Conservation (phyloP, 768 basidiomycete species). For the Naganishia randhawae region DNA sequence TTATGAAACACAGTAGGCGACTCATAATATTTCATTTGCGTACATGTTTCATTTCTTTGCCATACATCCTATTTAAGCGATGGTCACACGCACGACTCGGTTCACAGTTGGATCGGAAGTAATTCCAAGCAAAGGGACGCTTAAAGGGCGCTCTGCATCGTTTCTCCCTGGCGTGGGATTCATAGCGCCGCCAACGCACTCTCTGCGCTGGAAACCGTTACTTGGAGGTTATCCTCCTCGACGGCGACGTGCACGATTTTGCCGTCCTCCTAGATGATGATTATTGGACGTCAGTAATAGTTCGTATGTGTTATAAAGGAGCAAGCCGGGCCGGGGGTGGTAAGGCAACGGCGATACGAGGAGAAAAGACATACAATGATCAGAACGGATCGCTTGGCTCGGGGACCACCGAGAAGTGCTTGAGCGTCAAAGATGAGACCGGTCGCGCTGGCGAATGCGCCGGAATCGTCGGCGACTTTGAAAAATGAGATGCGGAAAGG, state of each 20-base stretch:
- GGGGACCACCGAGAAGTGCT: conserved; percentile 62
- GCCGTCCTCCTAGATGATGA: conserved; percentile 69
- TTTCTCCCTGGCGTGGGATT: conserved; percentile 12
- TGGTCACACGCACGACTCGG: too few relatives aligned
- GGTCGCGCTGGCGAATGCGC: conserved; percentile 57
- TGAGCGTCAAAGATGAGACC: conserved; percentile 66
- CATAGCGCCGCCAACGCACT: conserved; percentile 52
- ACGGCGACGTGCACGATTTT: conserved; percentile 65
- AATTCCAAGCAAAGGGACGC: background rate
- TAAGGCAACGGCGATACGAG: too few relatives aligned
- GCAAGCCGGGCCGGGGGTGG: background rate
- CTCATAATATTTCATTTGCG: too few relatives aligned
- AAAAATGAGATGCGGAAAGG: background rate
- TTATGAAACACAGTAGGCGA: too few relatives aligned
- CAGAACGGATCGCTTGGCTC: conserved; percentile 58
- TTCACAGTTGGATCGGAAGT: too few relatives aligned
- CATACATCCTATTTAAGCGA: too few relatives aligned
- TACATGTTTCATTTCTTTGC: too few relatives aligned
- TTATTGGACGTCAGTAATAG: conserved; percentile 51
- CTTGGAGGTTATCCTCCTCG: conserved; percentile 51
- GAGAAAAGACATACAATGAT: conserved; percentile 38
- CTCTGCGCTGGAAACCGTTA: conserved; percentile 60
- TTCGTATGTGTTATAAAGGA: background rate
- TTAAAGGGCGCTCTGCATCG: background rate
- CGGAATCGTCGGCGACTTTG: conserved; percentile 65